A percentile compares a stretch with the other conserved stretches of the same genome.
Conservation (phyloP, 805 yeast species). For the Pichia eremophila region DNA sequence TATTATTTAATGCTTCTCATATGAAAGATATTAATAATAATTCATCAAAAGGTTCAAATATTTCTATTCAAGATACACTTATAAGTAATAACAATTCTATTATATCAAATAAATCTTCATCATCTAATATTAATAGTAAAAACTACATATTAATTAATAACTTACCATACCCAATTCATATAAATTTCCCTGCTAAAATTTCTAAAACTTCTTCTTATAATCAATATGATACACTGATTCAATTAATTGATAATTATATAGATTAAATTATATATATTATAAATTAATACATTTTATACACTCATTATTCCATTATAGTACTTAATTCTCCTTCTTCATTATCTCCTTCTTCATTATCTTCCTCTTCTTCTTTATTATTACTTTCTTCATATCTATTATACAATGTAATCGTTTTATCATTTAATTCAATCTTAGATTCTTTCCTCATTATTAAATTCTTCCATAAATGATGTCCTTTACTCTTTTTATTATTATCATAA, state of each 20-base stretch:
- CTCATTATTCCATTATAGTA: too few relatives aligned
- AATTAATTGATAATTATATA: background rate
- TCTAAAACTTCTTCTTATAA: conserved; percentile 6
- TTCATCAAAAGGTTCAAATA: too few relatives aligned
- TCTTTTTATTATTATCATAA: background rate
- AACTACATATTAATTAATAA: conserved; percentile 15
- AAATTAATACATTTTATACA: too few relatives aligned
- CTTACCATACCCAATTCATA: conserved; percentile 21
- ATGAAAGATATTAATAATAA: too few relatives aligned
- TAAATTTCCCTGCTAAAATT: conserved; percentile 22
- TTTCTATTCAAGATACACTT: too few relatives aligned
- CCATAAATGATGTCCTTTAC: conserved; percentile 5
- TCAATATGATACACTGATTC: background rate
- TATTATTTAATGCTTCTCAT: too few relatives aligned
- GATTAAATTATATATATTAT: too few relatives aligned
- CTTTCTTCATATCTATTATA: conserved; percentile 16
- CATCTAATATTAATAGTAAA: too few relatives aligned
- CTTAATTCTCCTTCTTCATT: background rate
- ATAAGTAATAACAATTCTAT: too few relatives aligned
- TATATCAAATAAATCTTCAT: too few relatives aligned
- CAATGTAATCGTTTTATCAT: conserved; percentile 24
- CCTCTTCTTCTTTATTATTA: background rate
- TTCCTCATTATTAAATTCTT: background rate
- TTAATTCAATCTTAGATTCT: conserved; percentile 3
- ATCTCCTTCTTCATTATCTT: background rate